These are phyloP conservation scores for Bidens hawaiensis DNA, from an alignment of 140 eudicot species.

Conservation along the genomic window DNA sequence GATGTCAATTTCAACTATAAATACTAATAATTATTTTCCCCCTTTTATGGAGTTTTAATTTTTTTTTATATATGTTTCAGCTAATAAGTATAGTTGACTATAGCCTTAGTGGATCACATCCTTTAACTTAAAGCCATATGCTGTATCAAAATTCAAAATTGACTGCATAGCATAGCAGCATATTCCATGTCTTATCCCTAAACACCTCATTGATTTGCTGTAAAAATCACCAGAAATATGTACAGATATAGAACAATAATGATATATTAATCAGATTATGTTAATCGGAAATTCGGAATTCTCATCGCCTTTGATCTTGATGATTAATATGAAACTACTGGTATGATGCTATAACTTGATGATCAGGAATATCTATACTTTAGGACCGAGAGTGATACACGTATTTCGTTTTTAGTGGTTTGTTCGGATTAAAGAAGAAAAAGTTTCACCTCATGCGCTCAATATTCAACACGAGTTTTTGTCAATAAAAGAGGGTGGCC, in stretches of 20 bases:
- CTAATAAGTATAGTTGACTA: neutral
- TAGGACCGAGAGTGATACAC: constrained; percentile 10
- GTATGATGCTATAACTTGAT: constrained; percentile 13
- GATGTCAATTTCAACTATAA: neutral
- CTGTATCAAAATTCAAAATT: constrained; percentile 19
- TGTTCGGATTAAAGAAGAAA: constrained; percentile 19
- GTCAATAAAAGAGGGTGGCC: constrained; percentile 27
- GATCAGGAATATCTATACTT: constrained; percentile 6
- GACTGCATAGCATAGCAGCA: constrained; percentile 22
- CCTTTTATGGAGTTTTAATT: neutral
- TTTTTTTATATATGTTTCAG: neutral
- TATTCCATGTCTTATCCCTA: neutral
- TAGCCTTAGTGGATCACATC: neutral
- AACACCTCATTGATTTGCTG: too few relatives aligned
- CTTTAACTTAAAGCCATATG: constrained; percentile 9
- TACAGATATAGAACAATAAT: neutral
- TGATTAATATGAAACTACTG: neutral
- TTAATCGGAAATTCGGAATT: too few relatives aligned
- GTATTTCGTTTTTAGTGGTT: constrained; percentile 24
- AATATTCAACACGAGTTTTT: constrained; percentile 22
- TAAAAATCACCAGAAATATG: too few relatives aligned
- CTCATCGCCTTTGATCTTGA: constrained; percentile 12
- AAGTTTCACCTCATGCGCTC: constrained; percentile 7
- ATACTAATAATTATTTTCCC: neutral
- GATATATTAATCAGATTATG: neutral